Conservation (phyloP, 805 yeast species). For the Yarrowia osloensis region DNA sequence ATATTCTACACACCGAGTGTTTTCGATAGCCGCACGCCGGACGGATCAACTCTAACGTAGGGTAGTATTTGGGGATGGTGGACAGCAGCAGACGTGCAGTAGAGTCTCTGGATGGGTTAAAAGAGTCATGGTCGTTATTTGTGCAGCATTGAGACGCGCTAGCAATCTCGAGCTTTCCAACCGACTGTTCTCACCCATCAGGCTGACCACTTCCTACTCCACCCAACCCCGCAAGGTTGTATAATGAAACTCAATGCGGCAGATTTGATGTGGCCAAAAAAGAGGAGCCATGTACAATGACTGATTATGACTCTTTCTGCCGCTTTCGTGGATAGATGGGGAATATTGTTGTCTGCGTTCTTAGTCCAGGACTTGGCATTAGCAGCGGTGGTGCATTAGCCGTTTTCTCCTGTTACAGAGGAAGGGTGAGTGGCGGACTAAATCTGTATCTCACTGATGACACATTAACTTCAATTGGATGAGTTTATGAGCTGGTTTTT, state of each 20-base stretch:
- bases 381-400: neutral
- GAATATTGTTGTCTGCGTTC: neutral
- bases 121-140: no score
- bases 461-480: neutral
- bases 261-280: conserved; percentile 9
- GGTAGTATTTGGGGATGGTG: neutral
- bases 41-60: neutral
- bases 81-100: no score
- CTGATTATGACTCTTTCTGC: neutral
- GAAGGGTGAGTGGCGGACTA: no score
- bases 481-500: neutral
- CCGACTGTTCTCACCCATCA: no score
- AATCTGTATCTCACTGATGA: no score
- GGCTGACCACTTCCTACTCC: no score
- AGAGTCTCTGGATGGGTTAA: neutral
- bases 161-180: no score
- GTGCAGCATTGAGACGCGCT: no score
- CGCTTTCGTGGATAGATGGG: neutral
- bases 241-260: conserved; percentile 1
- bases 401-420: neutral
- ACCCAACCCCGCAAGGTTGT: conserved; percentile 14
- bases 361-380: neutral
- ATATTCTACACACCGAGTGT: neutral
- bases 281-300: neutral
- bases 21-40: conserved; percentile 17